These are phyloP conservation scores for Nelumbo lutea DNA, from an alignment of 164 flowering plant genomes.

Conservation along the genomic window DNA sequence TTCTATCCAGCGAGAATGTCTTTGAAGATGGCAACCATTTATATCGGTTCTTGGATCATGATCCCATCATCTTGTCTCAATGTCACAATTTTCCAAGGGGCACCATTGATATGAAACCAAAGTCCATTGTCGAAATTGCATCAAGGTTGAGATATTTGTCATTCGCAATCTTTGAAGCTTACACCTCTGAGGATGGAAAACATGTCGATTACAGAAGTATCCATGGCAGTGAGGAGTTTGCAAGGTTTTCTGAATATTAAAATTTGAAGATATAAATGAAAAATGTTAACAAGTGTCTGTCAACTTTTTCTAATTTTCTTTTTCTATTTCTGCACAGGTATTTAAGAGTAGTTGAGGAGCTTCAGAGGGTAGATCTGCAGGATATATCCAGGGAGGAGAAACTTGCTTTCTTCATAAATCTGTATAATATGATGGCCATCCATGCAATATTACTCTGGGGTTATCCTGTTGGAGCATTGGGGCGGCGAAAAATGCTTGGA, in stretches of 20 bases:
- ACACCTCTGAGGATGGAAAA: slow-evolving; percentile 68
- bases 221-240: slow-evolving; percentile 86
- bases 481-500: slow-evolving; percentile 59
- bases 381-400: slow-evolving; percentile 73
- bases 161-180: slow-evolving; percentile 71
- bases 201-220: slow-evolving; percentile 82
- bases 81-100: slow-evolving; percentile 79
- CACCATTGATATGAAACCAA: slow-evolving; percentile 58
- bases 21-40: slow-evolving; percentile 84
- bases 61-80: slow-evolving; percentile 62
- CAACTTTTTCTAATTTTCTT: neutral
- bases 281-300: neutral
- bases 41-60: slow-evolving; percentile 81
- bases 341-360: slow-evolving; percentile 73
- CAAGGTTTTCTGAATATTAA: slow-evolving; percentile 41
- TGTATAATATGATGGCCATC: slow-evolving; percentile 85
- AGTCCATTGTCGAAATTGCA: slow-evolving; percentile 57
- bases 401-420: slow-evolving; percentile 79
- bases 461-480: slow-evolving; percentile 57
- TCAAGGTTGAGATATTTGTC: slow-evolving; percentile 65
- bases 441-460: slow-evolving; percentile 73
- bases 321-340: slow-evolving; percentile 37
- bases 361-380: slow-evolving; percentile 69
- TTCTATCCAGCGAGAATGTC: slow-evolving; percentile 49
- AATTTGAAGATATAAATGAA: neutral